Base-by-base conservation (phyloP, 2,329 filamentous ascomycete species). In the Aphanocladium album region DNA sequence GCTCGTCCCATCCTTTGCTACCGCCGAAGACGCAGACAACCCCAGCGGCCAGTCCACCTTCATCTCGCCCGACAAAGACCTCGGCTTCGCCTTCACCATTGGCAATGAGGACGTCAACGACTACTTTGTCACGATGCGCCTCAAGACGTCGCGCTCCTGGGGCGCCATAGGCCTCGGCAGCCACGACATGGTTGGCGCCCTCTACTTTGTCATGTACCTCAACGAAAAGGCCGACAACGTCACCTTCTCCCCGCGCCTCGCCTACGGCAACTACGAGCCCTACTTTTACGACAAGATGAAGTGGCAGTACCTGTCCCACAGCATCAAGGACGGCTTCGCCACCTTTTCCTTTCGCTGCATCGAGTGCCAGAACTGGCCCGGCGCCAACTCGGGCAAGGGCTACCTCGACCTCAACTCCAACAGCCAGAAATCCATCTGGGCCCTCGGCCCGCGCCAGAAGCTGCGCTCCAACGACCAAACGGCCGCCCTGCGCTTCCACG, bases 171-270 rank as follows among this genome's bases (percentile, higher is more conserved):
- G 84, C 39, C 76, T 85, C 41, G 84, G 83, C 50, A 77, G 74
- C 60, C 65, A 76, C 51, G 76, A 78, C 65, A 84, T 84, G 79
- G 71, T 74, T 3, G 76, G 80, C 54, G 74, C 82, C 8, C 73
- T 86, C 25, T 80, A 83, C 61, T 76, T 85, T 49, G 76, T 86
- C 67, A 71, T 80, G n/a, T 86, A 87, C 72, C 71, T 75, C 50
- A 79, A 78, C 60, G 68, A 71, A 5, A 73, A 73, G 6, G 76
- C 74, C 57, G 70, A 76, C 57, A 81, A 81, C 64, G 76, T 85
- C 60, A 86, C 82, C 27, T 75, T 87, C 60, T 85, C 81, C 27
- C 81, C 83, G 2, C 82, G 84, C 55, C 68, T 81, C 35, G 74
- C 77, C 39, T 72, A 75, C 56, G 80, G 77, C 49, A 74, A 84